Base-by-base conservation (phyloP, 2,329 filamentous ascomycete species). In the Fusarium phyllophilum region DNA sequence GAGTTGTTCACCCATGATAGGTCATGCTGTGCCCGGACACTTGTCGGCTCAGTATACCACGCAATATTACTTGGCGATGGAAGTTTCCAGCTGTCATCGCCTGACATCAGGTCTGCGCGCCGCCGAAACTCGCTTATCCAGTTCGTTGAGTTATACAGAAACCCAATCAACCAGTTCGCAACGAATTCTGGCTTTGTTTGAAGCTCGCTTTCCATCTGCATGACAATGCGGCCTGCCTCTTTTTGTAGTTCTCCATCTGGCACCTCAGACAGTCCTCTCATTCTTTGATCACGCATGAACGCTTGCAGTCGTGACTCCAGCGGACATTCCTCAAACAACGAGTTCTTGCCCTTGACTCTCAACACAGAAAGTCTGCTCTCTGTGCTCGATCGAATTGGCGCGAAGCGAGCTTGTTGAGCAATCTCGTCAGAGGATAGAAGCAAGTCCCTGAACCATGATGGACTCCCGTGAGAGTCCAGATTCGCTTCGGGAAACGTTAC, bases 321-420 rank as follows among this genome's bases (percentile, higher is more conserved):
- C 1, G 49, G 72, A 29, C 72, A 74, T 2, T 54, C 58, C 22
- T 74, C 72, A n/a, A 74, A 74, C 5, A 74, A 18, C 1, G 72
- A 54, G 17, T 66, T 75, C 20, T 75, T 74, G 1, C 72, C 72
- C 9, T 75, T 74, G 36, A 74, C 72, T 18, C 60, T 61, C 31
- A 59, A 38, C 0, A 60, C 20, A 3, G 72, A 70, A 1, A 75
- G 34, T 18, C 68, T 62, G 12, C 72, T 74, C 29, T 74, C 72
- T 8, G 64, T 45, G 3, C 48, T 31, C 5, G 72, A 75, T 17
- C 72, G 56, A 4, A 74, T 75, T 1, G 72, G 72, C 1, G 59
- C 52, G 29, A 74, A 74, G 3, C 68, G 52, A 2, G 72, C 72
- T 29, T 73, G 46, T 26, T 75, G 68, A 4, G 62, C 46, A 8